Conservation (phyloP, 116 monocot species). For the Posidonia oceanica region DNA sequence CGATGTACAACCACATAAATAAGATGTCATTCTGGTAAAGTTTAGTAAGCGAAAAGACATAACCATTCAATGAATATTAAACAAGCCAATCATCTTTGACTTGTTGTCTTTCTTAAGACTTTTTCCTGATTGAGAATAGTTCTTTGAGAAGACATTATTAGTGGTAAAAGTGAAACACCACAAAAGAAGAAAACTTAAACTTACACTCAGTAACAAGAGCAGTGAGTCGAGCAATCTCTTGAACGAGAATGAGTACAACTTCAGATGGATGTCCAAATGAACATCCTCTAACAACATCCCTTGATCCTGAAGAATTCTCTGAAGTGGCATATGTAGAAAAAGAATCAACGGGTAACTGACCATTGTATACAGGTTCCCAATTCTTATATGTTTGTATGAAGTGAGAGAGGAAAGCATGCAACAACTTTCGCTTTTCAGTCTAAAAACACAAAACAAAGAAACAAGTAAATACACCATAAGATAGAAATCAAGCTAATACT, state of each 20-base stretch:
- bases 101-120: neutral
- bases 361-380: conserved; percentile 66
- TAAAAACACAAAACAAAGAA: conserved; percentile 17
- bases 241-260: conserved; percentile 75
- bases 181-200: conserved; percentile 13
- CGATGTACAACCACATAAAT: too few species aligned
- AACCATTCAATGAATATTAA: neutral
- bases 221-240: conserved; percentile 76
- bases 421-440: conserved; percentile 70
- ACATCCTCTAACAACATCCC: conserved; percentile 59
- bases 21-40: neutral
- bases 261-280: conserved; percentile 88
- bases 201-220: conserved; percentile 75
- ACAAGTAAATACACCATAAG: neutral
- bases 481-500: too few species aligned
- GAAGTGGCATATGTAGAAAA: conserved; percentile 1
- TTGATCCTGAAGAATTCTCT: conserved; percentile 24
- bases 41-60: neutral
- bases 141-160: neutral
- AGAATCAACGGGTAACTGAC: conserved; percentile 12
- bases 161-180: neutral
- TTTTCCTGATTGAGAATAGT: neutral
- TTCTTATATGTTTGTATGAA: conserved; percentile 72
- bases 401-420: conserved; percentile 72
- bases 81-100: neutral